These are phyloP conservation scores for Arthrobotrys musiformis DNA, from an alignment of 2,329 filamentous ascomycete species.

Conservation along the genomic window DNA sequence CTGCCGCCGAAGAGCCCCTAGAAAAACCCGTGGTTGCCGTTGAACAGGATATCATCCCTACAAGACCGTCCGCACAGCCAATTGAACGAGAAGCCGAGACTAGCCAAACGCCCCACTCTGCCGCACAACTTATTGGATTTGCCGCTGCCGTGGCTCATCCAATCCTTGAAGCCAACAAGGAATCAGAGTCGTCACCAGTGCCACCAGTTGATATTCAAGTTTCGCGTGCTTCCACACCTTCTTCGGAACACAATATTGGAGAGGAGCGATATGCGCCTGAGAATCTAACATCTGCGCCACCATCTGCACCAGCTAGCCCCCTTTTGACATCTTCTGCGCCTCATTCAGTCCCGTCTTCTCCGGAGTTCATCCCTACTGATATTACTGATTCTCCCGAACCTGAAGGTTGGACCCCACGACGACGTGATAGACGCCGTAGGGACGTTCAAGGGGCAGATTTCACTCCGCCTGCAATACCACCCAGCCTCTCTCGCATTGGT, in stretches of 20 bases:
- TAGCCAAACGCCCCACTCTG: slow-evolving; percentile 10
- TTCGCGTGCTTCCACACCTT: slow-evolving; percentile 51
- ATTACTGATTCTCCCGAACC: slow-evolving; percentile 44
- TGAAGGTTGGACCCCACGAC: slow-evolving; percentile 39
- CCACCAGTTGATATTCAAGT: slow-evolving; percentile 50
- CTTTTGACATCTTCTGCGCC: slow-evolving; percentile 10
- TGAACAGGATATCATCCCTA: background rate
- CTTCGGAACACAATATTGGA: background rate
- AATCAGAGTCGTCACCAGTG: slow-evolving; percentile 7
- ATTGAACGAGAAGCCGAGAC: background rate
- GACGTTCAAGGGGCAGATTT: background rate
- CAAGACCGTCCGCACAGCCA: background rate
- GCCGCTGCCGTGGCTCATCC: slow-evolving; percentile 12
- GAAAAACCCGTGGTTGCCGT: background rate
- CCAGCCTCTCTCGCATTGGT: slow-evolving; percentile 29
- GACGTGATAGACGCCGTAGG: slow-evolving; percentile 2
- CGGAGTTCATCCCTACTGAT: slow-evolving; percentile 21
- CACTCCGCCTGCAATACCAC: slow-evolving; percentile 17
- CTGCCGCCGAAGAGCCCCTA: background rate
- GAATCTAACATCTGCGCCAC: background rate
- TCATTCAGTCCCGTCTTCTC: slow-evolving; percentile 24
- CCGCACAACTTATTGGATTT: slow-evolving; percentile 39
- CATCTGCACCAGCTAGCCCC: slow-evolving; percentile 38
- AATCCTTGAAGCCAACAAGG: background rate
- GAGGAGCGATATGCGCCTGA: background rate